These are phyloP conservation scores for Immersiporthe knoxdaviesiana DNA, from an alignment of 2,329 filamentous ascomycete species.

Conservation along the genomic window DNA sequence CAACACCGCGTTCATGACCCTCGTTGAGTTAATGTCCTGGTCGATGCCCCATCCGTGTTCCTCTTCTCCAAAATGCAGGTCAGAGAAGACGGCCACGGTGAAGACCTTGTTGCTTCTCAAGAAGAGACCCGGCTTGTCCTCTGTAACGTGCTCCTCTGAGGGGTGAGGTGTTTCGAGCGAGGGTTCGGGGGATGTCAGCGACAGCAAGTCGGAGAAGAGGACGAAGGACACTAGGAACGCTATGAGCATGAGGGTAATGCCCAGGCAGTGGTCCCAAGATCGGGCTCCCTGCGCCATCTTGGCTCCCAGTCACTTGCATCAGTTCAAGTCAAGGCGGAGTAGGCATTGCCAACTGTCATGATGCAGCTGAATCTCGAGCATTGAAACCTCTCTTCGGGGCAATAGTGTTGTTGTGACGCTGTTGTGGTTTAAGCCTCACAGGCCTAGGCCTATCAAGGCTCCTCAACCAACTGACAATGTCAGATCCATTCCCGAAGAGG, in stretches of 20 bases:
- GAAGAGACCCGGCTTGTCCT: background rate
- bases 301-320: background rate
- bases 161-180: background rate
- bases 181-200: background rate
- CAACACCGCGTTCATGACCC: slow-evolving; percentile 62
- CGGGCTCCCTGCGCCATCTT: background rate
- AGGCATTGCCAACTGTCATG: background rate
- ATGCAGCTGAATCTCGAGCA: background rate
- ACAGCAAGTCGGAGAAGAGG: background rate
- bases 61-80: slow-evolving; percentile 61
- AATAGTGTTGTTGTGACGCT: background rate
- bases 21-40: slow-evolving; percentile 60
- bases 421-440: background rate
- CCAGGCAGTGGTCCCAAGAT: background rate
- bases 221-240: slow-evolving; percentile 1
- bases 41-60: slow-evolving; percentile 42
- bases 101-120: slow-evolving; percentile 20
- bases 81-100: slow-evolving; percentile 51
- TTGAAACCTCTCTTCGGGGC: background rate
- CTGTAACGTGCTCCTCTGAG: background rate
- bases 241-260: background rate
- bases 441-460: background rate
- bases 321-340: background rate
- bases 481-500: background rate
- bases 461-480: background rate